Base-by-base conservation (phyloP, 2,329 filamentous ascomycete species). In the Paecilomyces niveus region DNA sequence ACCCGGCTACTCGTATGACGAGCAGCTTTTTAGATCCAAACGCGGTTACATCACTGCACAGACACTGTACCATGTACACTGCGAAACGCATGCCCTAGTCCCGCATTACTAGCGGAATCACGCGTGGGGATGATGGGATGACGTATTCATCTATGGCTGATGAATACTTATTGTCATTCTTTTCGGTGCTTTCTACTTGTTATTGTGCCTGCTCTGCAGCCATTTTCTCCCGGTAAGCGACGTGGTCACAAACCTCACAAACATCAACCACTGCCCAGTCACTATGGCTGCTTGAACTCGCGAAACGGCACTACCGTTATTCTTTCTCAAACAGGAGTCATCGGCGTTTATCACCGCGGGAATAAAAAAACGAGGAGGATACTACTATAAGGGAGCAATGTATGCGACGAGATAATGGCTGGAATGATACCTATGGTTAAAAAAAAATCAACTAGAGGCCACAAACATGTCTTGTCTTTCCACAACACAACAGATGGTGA, bases 101-200 rank as follows among this genome's bases (percentile, higher is more conserved):
- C 10, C 50, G 22, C 50, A n/a, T 29, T 7, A 1, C 2, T 22
- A 29, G n/a, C 45, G n/a, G 21, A 52, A 24, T 52, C 50, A 21
- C 50, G 22, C 13, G 10, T 29, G 50, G 50, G 7, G 50, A 24
- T 52, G 35, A 51, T 51, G 54, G 26, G 15, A 39, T 55, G 56
- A 32, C 24, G 54, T 45, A 39, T 45, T 57, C 51, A 57, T n/a
- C 22, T 29, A 50, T 57, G 51, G 24, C 51, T 31, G 33, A 54
- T 10, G n/a, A 24, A 31, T 39, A 52, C 26, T 29, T 52, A 9
- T 13, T 45, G 35, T 45, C 35, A 13, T 52, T 26, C 50, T 52
- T 26, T 52, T 52, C 35, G 24, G 13, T 26, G 3, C 15, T 29
- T 52, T 52, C 26, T 52, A 13, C 9, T n/a, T n/a, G 10, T 45